phyloP scores from a whole-genome alignment of 2,329 filamentous ascomycete species.

The Coniochaeta ligniaria region DNA sequence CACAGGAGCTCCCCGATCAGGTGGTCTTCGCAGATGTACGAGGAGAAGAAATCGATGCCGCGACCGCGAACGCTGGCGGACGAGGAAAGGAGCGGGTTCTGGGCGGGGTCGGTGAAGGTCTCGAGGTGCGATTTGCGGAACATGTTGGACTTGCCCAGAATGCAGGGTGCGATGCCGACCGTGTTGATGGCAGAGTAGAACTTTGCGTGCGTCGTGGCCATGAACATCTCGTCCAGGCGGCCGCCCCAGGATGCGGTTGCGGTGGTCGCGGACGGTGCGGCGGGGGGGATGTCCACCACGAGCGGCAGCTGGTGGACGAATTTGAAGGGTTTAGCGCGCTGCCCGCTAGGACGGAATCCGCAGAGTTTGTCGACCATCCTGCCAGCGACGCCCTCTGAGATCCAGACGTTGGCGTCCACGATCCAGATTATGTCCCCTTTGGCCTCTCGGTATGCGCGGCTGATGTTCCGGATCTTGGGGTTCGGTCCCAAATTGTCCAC shows the following conservation, averaged over 20 bases:
- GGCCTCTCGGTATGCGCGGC: constrained; percentile 82
- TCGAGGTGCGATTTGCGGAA: constrained; percentile 89
- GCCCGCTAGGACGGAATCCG: constrained; percentile 51
- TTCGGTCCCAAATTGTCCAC: constrained; percentile 73
- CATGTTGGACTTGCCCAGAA: constrained; percentile 98
- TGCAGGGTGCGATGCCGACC: constrained; percentile 82
- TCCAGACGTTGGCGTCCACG: constrained; percentile 94
- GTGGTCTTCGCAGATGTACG: constrained; percentile 97
- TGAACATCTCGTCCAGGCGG: constrained; percentile 87
- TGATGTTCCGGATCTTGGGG: constrained; percentile 98
- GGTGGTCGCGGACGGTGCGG: background rate
- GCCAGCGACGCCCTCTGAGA: constrained; percentile 68
- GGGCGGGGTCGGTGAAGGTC: constrained; percentile 50
- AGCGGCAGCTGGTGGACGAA: constrained; percentile 93
- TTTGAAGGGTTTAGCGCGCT: constrained; percentile 59
- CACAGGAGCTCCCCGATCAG: constrained; percentile 89
- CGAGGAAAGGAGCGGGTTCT: constrained; percentile 33
- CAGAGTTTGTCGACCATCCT: constrained; percentile 85
- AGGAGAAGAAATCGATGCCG: constrained; percentile 88
- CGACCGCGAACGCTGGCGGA: constrained; percentile 35
- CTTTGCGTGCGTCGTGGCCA: constrained; percentile 89
- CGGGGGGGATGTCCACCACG: constrained; percentile 56
- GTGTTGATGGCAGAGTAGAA: constrained; percentile 98
- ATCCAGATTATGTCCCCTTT: constrained; percentile 88
- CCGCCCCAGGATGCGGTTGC: constrained; percentile 53